Evolutionary conservation across 768 basidiomycete genomes (phyloP).

Genomic region (Russula emetica): DNA sequence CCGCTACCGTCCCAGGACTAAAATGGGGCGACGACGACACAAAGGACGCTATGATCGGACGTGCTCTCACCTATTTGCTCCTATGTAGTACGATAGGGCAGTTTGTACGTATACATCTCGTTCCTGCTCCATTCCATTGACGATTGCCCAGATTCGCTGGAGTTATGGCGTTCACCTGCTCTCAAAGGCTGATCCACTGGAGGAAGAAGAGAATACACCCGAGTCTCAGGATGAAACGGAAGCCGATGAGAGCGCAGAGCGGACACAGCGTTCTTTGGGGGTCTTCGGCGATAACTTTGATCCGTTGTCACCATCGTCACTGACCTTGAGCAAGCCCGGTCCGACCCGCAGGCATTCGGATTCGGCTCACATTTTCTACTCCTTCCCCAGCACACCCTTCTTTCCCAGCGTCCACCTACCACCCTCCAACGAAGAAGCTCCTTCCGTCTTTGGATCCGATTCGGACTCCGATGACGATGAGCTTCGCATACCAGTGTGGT

Average conservation of each 20-base stretch:
- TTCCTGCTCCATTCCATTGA: background rate
- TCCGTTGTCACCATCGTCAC: background rate
- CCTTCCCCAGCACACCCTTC: conserved; percentile 58
- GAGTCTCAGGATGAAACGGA: background rate
- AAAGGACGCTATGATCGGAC: conserved; percentile 83
- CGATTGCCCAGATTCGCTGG: conserved; percentile 67
- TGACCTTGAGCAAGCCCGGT: background rate
- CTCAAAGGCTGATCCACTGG: conserved; percentile 47
- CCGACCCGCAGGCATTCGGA: conserved; percentile 32
- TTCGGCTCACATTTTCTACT: conserved; percentile 49
- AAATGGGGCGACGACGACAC: conserved; percentile 81
- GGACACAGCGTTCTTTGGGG: background rate
- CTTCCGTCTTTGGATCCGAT: conserved; percentile 26
- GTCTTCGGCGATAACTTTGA: background rate
- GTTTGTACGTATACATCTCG: conserved; percentile 54
- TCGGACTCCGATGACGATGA: conserved; percentile 31
- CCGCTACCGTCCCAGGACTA: conserved; percentile 73
- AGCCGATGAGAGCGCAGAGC: background rate
- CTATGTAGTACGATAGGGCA: conserved; percentile 93
- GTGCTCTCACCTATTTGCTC: conserved; percentile 85
- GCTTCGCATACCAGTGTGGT: conserved; percentile 25
- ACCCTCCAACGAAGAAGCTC: conserved; percentile 5
- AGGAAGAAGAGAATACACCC: conserved; percentile 32
- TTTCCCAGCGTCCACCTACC: conserved; percentile 7
- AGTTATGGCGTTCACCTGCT: conserved; percentile 86